These are phyloP conservation scores for Carex pumila DNA, from an alignment of 176 grass and related monocot species.

Conservation along the genomic window DNA sequence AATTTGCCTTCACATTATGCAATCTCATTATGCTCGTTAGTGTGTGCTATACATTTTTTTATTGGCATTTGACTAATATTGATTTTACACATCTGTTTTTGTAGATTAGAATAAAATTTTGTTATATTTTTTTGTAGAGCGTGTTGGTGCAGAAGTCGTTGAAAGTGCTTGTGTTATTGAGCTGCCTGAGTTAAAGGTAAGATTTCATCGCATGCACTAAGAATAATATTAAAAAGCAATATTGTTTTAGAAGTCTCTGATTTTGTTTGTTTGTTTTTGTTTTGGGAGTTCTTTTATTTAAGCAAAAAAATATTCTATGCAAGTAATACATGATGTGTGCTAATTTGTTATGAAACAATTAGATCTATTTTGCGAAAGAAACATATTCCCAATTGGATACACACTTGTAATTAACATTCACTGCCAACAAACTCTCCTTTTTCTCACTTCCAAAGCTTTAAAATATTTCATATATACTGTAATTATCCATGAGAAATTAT, in stretches of 20 bases:
- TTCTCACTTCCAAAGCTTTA: background rate
- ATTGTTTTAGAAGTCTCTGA: background rate
- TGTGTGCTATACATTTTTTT: background rate
- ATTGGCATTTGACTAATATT: background rate
- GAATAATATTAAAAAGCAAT: background rate
- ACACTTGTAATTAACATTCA: background rate
- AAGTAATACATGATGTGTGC: background rate
- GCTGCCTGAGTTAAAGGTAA: constrained; percentile 77
- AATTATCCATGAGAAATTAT: constrained; percentile 1
- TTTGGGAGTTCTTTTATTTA: background rate
- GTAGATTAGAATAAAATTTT: background rate
- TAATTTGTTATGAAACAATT: background rate
- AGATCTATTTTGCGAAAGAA: background rate
- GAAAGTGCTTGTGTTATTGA: constrained; percentile 96
- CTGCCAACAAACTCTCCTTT: background rate
- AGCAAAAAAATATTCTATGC: background rate
- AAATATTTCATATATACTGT: background rate
- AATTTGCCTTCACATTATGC: background rate
- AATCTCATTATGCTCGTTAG: background rate
- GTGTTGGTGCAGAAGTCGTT: constrained; percentile 76
- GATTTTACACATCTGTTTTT: background rate
- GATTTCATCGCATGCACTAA: background rate
- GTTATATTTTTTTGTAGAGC: constrained; percentile 40
- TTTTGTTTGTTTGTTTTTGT: background rate
- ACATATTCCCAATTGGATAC: background rate